Conservation (phyloP, 495 filamentous ascomycete species). For the Penicillium macrosclerotiorum region DNA sequence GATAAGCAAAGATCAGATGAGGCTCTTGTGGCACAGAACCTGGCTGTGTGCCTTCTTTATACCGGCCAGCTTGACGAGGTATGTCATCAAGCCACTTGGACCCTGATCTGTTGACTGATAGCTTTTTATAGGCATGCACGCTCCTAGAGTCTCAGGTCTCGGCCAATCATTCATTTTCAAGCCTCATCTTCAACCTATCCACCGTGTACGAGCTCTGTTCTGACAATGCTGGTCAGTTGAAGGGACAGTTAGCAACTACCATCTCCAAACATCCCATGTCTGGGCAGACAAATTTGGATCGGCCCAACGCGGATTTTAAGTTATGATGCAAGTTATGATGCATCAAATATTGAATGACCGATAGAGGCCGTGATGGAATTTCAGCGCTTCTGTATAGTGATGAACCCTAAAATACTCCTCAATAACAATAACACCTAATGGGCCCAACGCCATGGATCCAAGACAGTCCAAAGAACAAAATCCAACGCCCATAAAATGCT, state of each 20-base stretch:
- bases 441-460: conserved; percentile 12
- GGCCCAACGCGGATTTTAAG: conserved; percentile 74
- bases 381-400: no score
- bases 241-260: conserved; percentile 65
- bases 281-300: conserved; percentile 61
- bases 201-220: conserved; percentile 92
- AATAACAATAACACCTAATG: conserved; percentile 1
- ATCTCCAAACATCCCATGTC: conserved; percentile 53
- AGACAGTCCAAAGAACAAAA: conserved; percentile 10
- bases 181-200: conserved; percentile 81
- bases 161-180: conserved; percentile 61
- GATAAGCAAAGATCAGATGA: conserved; percentile 27
- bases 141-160: conserved; percentile 64
- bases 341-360: conserved; percentile 14
- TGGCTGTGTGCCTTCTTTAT: conserved; percentile 81
- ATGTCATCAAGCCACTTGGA: conserved; percentile 13
- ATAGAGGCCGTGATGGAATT: no score
- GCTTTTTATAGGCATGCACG: conserved; percentile 46
- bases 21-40: conserved; percentile 67
- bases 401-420: no score
- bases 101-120: conserved; percentile 7
- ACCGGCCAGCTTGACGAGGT: conserved; percentile 73
- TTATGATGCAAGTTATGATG: conserved; percentile 44
- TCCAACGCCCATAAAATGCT: conserved; percentile 16
- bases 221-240: conserved; percentile 66